phyloP scores from a whole-genome alignment of 139 green algal genomes.

The Nannochloris sp. region DNA sequence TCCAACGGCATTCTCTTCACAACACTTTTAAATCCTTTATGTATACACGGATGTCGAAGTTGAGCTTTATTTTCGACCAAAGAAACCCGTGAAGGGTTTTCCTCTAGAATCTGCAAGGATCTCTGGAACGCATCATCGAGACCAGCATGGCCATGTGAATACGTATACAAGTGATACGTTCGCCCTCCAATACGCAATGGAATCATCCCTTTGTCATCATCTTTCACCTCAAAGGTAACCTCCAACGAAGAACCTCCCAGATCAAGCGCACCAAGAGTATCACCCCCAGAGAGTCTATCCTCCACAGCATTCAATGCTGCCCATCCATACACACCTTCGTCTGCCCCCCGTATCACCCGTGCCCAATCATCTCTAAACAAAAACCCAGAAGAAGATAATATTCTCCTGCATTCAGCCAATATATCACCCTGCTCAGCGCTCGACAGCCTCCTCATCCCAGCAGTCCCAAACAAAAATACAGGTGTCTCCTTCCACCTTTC shows the following conservation, averaged over 20 bases:
- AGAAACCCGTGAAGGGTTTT: slow-evolving; percentile 18
- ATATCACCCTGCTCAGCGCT: slow-evolving; percentile 23
- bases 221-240: slow-evolving; percentile 31
- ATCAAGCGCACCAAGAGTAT: slow-evolving; percentile 60
- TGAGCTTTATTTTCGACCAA: slow-evolving; percentile 21
- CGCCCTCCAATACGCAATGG: slow-evolving; percentile 25
- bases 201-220: neutral
- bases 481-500: slow-evolving; percentile 29
- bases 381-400: slow-evolving; percentile 38
- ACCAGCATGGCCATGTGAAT: slow-evolving; percentile 48
- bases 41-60: slow-evolving; percentile 46
- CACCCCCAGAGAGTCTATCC: slow-evolving; percentile 1
- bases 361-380: slow-evolving; percentile 63
- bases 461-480: slow-evolving; percentile 68
- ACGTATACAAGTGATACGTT: slow-evolving; percentile 25
- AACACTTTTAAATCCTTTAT: slow-evolving; percentile 38
- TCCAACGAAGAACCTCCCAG: slow-evolving; percentile 73
- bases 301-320: slow-evolving; percentile 65
- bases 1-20: slow-evolving; percentile 33
- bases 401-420: slow-evolving; percentile 19
- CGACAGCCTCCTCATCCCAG: slow-evolving; percentile 55
- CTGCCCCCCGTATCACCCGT: slow-evolving; percentile 57
- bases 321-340: slow-evolving; percentile 83
- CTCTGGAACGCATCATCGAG: slow-evolving; percentile 73
- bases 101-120: slow-evolving; percentile 2